Percentiles rank a stretch among this genome's conserved stretches.
These are phyloP conservation scores for Stagonosporopsis chrysanthemi DNA, from an alignment of 2,329 filamentous ascomycete genomes.

Conservation along the genomic window DNA sequence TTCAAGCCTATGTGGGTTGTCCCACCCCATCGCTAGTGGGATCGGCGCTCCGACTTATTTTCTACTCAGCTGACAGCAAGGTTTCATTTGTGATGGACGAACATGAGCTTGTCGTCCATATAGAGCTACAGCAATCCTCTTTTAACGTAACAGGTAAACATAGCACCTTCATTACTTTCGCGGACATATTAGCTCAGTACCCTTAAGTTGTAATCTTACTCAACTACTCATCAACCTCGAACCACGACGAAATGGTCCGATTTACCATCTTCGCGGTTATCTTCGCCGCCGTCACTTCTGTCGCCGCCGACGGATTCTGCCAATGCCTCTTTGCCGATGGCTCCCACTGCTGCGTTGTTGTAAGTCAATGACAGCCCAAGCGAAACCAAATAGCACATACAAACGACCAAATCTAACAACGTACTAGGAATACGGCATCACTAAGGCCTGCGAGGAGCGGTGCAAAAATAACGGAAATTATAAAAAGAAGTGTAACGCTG, in stretches of 20 bases:
- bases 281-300: conserved; percentile 13
- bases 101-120: conserved; percentile 7
- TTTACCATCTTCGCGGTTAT: conserved; percentile 12
- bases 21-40: conserved; percentile 3
- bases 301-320: conserved; percentile 13
- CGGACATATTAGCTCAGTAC: conserved; percentile 6
- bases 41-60: conserved; percentile 1
- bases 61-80: conserved; percentile 8
- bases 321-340: conserved; percentile 11
- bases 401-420: conserved; percentile 8
- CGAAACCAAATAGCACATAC: conserved; percentile 3
- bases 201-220: background rate
- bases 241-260: conserved; percentile 9
- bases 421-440: conserved; percentile 9
- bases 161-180: conserved; percentile 4
- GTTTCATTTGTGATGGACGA: conserved; percentile 5
- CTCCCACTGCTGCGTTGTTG: conserved; percentile 14
- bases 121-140: conserved; percentile 5
- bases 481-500: conserved; percentile 10
- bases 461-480: conserved; percentile 13
- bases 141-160: conserved; percentile 2
- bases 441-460: conserved; percentile 7
- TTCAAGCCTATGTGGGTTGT: conserved; percentile 5
- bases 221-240: conserved; percentile 6
- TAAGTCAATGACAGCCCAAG: conserved; percentile 11